Conservation (phyloP, 306 rosid genomes). For the cucumber (Cucumis sativus) region Cucumber_9930_V3 NC_026657.2:15755501-15756000, state of each 20-base stretch:
- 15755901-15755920: slow-evolving; percentile 10
- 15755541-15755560: no score
- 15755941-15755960: slow-evolving; percentile 8
- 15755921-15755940: slow-evolving; percentile 18
- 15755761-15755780: not conserved
- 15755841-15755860: slow-evolving; percentile 33
- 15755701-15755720: not conserved
- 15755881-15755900: slow-evolving; percentile 43
- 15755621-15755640: not conserved
- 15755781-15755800: not conserved
- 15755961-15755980: not conserved
- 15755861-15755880: slow-evolving; percentile 31
- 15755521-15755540: no score
- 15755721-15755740: not conserved
- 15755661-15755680: not conserved
- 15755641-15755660: not conserved
- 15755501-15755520: no score
- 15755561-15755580: no score
- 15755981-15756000: slow-evolving; percentile 17
- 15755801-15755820: not conserved
- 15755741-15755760: not conserved
- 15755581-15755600: no score
- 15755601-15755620: no score
- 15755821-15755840: slow-evolving; percentile 7
- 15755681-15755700: no score